These are phyloP conservation scores for Delitschia confertaspora DNA, from an alignment of 495 filamentous ascomycete species.

Conservation along the genomic window DNA sequence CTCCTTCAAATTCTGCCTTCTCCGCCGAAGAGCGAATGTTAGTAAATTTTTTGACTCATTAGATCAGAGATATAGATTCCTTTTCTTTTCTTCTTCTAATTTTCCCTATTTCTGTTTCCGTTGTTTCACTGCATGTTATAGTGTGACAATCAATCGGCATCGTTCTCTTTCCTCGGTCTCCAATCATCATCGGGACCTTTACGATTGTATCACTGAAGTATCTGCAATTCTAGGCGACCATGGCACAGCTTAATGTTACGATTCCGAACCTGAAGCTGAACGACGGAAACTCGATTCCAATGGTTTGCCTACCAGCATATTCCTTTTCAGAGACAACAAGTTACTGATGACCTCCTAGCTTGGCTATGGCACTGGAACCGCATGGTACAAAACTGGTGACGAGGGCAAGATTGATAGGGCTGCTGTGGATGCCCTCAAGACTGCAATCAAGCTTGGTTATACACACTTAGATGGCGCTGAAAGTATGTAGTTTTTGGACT, in stretches of 20 bases:
- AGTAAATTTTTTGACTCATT: too few relatives aligned
- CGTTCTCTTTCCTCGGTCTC: neutral
- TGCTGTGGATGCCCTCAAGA: conserved; percentile 53
- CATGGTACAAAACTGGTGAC: conserved; percentile 47
- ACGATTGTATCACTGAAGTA: neutral
- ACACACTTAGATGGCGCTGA: conserved; percentile 74
- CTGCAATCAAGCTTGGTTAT: conserved; percentile 62
- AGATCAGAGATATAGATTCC: too few relatives aligned
- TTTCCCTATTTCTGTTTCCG: too few relatives aligned
- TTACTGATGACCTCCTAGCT: conserved; percentile 40
- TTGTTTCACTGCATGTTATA: too few relatives aligned
- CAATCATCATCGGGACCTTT: neutral
- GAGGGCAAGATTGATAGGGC: conserved; percentile 40
- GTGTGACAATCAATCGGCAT: neutral
- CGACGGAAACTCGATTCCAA: conserved; percentile 64
- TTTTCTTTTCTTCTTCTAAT: too few relatives aligned
- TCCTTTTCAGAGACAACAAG: neutral
- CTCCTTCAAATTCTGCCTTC: too few relatives aligned
- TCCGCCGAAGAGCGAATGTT: too few relatives aligned
- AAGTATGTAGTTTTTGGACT: conserved; percentile 30
- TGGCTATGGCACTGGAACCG: conserved; percentile 62
- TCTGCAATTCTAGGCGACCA: conserved; percentile 18
- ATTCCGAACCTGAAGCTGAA: conserved; percentile 53
- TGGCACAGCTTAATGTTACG: conserved; percentile 36
- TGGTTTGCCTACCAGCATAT: conserved; percentile 42